Conservation (phyloP, 2,329 filamentous ascomycete genomes). For the Verticillium albo-atrum region DNA sequence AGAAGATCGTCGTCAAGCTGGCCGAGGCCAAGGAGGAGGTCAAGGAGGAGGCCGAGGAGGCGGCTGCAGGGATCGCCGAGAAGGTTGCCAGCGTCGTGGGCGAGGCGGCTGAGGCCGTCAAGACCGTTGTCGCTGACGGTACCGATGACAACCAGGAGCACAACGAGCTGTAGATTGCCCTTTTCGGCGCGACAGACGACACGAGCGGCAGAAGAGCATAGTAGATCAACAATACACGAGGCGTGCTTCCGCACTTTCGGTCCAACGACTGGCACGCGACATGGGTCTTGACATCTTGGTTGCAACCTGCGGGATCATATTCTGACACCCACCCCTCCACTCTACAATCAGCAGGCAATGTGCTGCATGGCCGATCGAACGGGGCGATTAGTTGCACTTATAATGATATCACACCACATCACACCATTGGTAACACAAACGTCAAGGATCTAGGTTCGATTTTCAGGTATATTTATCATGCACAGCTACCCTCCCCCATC, state of each 20-base stretch:
- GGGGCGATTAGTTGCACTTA: not conserved
- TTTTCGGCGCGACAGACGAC: not conserved
- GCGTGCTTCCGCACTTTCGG: not conserved
- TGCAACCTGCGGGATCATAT: not conserved
- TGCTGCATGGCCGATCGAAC: not conserved
- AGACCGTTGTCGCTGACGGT: slow-evolving; percentile 44
- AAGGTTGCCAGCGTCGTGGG: slow-evolving; percentile 40
- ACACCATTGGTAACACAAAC: not conserved
- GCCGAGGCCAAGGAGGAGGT: slow-evolving; percentile 18
- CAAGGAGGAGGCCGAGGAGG: slow-evolving; percentile 23
- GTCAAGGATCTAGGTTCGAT: not conserved
- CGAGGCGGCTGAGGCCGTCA: slow-evolving; percentile 47
- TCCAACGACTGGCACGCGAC: not conserved
- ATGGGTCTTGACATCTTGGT: not conserved
- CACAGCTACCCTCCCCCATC: not conserved
- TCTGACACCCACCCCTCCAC: too few species aligned
- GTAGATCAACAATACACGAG: not conserved
- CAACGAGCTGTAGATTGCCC: slow-evolving; percentile 50
- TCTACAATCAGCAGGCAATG: too few species aligned
- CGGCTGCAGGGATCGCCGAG: slow-evolving; percentile 34
- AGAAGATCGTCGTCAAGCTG: slow-evolving; percentile 38
- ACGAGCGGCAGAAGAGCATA: not conserved
- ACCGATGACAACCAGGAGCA: slow-evolving; percentile 53
- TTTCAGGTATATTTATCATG: not conserved
- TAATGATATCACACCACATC: not conserved